Evolutionary conservation across 805 yeast genomes (phyloP).

Genomic region (Ogataea paradorogensis): DNA sequence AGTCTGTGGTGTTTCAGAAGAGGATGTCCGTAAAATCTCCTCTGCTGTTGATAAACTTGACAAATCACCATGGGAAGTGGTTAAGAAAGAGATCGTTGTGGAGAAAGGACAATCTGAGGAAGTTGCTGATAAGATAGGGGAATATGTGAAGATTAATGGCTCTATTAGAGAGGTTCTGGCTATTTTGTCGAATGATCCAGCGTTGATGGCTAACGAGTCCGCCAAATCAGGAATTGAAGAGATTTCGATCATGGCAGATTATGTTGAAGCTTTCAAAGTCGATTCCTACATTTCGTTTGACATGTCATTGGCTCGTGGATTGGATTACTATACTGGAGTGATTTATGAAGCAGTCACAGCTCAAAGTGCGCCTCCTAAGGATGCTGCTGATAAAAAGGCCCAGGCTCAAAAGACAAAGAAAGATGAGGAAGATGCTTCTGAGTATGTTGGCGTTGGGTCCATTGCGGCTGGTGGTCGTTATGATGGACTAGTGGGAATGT

Average conservation of each 20-base stretch:
- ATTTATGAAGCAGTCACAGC: conserved; percentile 95
- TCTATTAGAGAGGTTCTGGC: conserved; percentile 60
- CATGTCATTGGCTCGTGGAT: conserved; percentile 93
- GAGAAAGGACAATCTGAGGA: conserved; percentile 90
- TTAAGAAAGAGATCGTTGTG: conserved; percentile 83
- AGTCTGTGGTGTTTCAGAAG: conserved; percentile 91
- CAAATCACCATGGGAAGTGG: conserved; percentile 93
- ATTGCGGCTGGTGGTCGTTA: conserved; percentile 99
- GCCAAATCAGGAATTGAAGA: conserved; percentile 83
- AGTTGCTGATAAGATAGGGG: conserved; percentile 91
- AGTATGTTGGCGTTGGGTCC: conserved; percentile 96
- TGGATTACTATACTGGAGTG: conserved; percentile 96
- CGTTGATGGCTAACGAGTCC: conserved; percentile 58
- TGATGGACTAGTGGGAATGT: conserved; percentile 96
- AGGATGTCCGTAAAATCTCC: conserved; percentile 89
- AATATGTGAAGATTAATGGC: conserved; percentile 84
- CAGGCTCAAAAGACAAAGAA: conserved; percentile 32
- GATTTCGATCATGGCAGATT: conserved; percentile 70
- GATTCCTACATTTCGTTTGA: conserved; percentile 73
- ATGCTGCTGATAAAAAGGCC: conserved; percentile 65
- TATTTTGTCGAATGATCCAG: conserved; percentile 54
- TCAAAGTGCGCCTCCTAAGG: conserved; percentile 92
- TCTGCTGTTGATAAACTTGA: conserved; percentile 97
- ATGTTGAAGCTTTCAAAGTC: conserved; percentile 80
- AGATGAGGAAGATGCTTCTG: conserved; percentile 89